phyloP scores from a whole-genome alignment of 495 filamentous ascomycete species.

The Neurospora sp. region DNA sequence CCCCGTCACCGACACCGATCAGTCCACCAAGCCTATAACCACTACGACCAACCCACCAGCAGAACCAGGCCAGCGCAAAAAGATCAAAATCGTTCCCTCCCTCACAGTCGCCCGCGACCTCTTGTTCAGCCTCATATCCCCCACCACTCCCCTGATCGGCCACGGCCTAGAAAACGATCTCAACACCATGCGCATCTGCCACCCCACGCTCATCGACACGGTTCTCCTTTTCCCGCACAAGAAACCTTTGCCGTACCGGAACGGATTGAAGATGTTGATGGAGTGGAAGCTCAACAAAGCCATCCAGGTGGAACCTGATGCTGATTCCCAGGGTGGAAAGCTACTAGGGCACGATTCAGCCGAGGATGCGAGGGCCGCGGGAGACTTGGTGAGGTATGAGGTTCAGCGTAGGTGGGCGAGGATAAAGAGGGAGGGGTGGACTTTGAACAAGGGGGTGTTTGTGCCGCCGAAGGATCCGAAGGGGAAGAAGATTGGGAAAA shows the following conservation, averaged over 20 bases:
- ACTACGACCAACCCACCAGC: background rate
- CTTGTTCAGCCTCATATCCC: slow-evolving; percentile 59
- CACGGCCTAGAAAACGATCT: slow-evolving; percentile 95
- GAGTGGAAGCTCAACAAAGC: slow-evolving; percentile 52
- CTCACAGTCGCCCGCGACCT: slow-evolving; percentile 62
- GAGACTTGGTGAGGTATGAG: slow-evolving; percentile 66
- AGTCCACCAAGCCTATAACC: background rate
- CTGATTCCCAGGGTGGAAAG: slow-evolving; percentile 9
- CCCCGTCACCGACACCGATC: background rate
- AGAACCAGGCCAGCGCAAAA: slow-evolving; percentile 9
- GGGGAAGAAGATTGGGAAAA: background rate
- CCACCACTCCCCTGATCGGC: slow-evolving; percentile 73
- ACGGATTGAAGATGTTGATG: slow-evolving; percentile 61
- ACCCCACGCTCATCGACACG: slow-evolving; percentile 79
- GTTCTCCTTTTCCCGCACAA: slow-evolving; percentile 72
- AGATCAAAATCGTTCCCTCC: slow-evolving; percentile 58
- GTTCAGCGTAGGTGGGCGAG: slow-evolving; percentile 54
- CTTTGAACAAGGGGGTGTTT: slow-evolving; percentile 35
- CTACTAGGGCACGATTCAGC: slow-evolving; percentile 69
- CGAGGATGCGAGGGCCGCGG: slow-evolving; percentile 82
- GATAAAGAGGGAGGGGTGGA: slow-evolving; percentile 57
- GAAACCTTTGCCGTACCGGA: slow-evolving; percentile 61
- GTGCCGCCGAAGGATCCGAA: slow-evolving; percentile 36
- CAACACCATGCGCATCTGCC: slow-evolving; percentile 70
- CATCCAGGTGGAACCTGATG: slow-evolving; percentile 64